phyloP scores from a whole-genome alignment of 73 alveolate species.

The Tetrahymena borealis region DNA sequence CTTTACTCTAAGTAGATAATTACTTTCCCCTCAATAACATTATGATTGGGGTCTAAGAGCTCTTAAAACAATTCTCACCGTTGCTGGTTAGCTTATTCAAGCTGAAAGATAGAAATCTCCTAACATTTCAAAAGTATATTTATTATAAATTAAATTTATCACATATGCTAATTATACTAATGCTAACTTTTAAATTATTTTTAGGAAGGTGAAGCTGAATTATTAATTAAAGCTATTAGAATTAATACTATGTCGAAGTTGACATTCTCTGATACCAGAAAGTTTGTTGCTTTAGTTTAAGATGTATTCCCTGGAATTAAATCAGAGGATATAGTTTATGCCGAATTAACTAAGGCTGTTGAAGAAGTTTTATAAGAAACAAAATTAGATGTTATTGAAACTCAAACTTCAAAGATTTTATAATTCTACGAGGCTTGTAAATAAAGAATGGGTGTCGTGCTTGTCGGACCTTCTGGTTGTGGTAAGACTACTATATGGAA shows the following conservation, averaged over 20 bases:
- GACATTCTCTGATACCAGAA: conserved; percentile 95
- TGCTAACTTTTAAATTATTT: conserved; percentile 34
- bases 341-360: conserved; percentile 91
- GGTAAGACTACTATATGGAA: conserved; percentile 99
- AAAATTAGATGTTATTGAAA: conserved; percentile 86
- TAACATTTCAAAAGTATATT: not conserved
- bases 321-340: conserved; percentile 96
- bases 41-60: conserved; percentile 99
- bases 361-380: conserved; percentile 79
- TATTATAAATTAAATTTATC: too few species aligned
- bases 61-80: conserved; percentile 96
- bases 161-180: too few species aligned
- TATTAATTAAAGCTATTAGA: conserved; percentile 89
- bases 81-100: conserved; percentile 97
- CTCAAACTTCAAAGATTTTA: conserved; percentile 93
- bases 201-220: conserved; percentile 77
- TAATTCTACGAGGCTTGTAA: conserved; percentile 99
- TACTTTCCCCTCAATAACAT: conserved; percentile 96
- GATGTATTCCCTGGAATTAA: conserved; percentile 95
- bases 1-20: conserved; percentile 93
- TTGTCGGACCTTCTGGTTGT: conserved; percentile 99
- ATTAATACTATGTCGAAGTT: conserved; percentile 98
- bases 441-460: conserved; percentile 99
- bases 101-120: conserved; percentile 81
- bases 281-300: conserved; percentile 74